phyloP scores from a whole-genome alignment of 176 grass and related monocot species.

The Cocos nucifera region DNA sequence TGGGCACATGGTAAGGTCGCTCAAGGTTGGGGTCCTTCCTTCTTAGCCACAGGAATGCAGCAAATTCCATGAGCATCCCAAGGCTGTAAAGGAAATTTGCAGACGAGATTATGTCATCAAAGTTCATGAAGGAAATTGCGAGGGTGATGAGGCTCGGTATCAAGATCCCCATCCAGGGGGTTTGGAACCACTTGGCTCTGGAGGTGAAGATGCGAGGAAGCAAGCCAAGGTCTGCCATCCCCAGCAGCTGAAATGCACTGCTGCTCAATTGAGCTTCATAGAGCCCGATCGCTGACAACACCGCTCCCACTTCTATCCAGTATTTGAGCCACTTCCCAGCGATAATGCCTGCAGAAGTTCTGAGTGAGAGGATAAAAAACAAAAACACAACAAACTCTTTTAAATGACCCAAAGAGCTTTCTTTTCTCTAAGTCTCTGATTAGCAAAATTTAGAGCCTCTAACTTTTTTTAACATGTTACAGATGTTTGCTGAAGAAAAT shows the following conservation, averaged over 20 bases:
- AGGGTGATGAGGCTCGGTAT: slow-evolving; percentile 52
- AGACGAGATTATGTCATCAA: slow-evolving; percentile 64
- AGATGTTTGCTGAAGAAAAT: no score
- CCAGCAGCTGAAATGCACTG: slow-evolving; percentile 75
- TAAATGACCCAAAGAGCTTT: no score
- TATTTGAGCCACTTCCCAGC: slow-evolving; percentile 73
- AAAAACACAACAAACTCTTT: no score
- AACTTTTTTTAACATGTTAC: no score
- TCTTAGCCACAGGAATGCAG: slow-evolving; percentile 64
- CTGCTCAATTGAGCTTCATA: slow-evolving; percentile 77
- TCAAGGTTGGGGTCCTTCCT: slow-evolving; percentile 27
- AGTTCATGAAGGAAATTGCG: slow-evolving; percentile 76
- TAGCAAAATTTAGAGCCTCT: no score
- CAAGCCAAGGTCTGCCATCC: slow-evolving; percentile 84
- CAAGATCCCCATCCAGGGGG: slow-evolving; percentile 71
- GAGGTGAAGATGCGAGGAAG: slow-evolving; percentile 46
- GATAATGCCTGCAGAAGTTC: slow-evolving; percentile 37
- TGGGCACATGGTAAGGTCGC: slow-evolving; percentile 51
- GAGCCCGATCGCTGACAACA: slow-evolving; percentile 78
- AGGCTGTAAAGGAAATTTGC: slow-evolving; percentile 96
- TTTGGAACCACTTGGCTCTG: slow-evolving; percentile 42
- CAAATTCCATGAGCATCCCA: slow-evolving; percentile 90
- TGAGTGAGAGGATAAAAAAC: no score
- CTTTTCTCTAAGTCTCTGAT: no score
- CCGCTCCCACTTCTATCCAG: slow-evolving; percentile 89